phyloP scores from a whole-genome alignment of 139 green algal genomes.

The Chlorella sp. region DNA sequence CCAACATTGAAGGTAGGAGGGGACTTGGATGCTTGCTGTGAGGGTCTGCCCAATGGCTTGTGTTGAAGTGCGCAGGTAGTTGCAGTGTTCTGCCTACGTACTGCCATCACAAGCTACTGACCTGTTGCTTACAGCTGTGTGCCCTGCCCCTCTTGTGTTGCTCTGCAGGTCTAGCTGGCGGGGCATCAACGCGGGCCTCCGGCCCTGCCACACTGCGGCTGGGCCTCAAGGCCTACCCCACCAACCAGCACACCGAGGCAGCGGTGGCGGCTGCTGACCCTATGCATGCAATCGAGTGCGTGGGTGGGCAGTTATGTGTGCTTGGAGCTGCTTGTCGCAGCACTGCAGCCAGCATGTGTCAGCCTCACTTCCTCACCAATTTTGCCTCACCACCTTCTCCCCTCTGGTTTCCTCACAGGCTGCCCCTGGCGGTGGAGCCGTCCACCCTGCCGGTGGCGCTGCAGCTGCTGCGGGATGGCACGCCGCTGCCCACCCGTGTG shows the following conservation, averaged over 20 bases:
- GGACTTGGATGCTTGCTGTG: neutral
- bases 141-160: neutral
- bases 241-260: neutral
- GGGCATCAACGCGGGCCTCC: neutral
- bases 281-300: neutral
- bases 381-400: too few relatives aligned
- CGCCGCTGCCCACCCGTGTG: neutral
- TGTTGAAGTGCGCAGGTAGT: too few relatives aligned
- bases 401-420: neutral
- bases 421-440: conserved; percentile 55
- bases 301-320: neutral
- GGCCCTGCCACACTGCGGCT: conserved; percentile 16
- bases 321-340: too few relatives aligned
- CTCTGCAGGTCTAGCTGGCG: neutral
- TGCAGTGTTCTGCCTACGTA: too few relatives aligned
- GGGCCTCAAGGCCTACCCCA: conserved; percentile 20
- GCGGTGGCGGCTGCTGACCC: conserved; percentile 31
- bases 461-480: conserved; percentile 42
- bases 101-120: too few relatives aligned
- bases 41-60: neutral
- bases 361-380: too few relatives aligned
- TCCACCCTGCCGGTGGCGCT: conserved; percentile 50
- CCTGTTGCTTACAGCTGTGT: too few relatives aligned
- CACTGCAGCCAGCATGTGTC: too few relatives aligned
- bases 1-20: conserved; percentile 46